Conservation (phyloP, 345 rosid species). For the Camelina laxa region DNA sequence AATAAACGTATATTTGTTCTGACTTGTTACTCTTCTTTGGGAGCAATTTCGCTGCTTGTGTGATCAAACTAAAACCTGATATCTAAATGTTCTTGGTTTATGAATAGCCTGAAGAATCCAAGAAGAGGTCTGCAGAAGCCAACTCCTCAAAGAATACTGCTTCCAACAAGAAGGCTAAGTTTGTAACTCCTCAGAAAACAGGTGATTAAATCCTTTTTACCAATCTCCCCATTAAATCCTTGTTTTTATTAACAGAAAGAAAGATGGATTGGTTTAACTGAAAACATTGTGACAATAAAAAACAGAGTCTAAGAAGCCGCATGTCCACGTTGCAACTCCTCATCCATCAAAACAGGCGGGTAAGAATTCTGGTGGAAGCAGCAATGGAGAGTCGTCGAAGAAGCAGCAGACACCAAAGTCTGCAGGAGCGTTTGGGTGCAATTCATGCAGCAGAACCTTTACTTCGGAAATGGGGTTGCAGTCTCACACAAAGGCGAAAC, state of each 20-base stretch:
- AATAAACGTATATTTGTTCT: conserved; percentile 2
- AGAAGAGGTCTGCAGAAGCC: conserved; percentile 71
- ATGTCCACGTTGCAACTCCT: conserved; percentile 70
- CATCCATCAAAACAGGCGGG: conserved; percentile 69
- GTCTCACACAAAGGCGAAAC: conserved; percentile 85
- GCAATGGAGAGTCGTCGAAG: conserved; percentile 50
- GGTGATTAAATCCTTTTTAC: conserved; percentile 48
- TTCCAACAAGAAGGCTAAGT: conserved; percentile 71
- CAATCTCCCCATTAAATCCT: conserved; percentile 3
- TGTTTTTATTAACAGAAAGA: neutral
- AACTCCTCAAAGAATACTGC: conserved; percentile 46
- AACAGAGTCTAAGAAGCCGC: conserved; percentile 66
- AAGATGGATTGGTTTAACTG: neutral
- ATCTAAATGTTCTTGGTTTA: neutral
- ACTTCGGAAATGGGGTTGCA: conserved; percentile 69
- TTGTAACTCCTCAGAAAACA: conserved; percentile 70
- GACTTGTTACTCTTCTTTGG: neutral
- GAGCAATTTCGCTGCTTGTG: neutral
- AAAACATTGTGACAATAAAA: conserved; percentile 2
- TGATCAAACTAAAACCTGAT: conserved; percentile 21
- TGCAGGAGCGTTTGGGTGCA: conserved; percentile 54
- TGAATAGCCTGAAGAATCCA: conserved; percentile 54
- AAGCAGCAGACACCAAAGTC: conserved; percentile 60
- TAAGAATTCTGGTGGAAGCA: conserved; percentile 49
- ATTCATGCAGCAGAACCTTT: conserved; percentile 72